A percentile compares a stretch with the other conserved stretches of the same genome.
These are phyloP conservation scores for Cairneyella variabilis DNA, from an alignment of 495 filamentous ascomycete genomes.

Conservation along the genomic window DNA sequence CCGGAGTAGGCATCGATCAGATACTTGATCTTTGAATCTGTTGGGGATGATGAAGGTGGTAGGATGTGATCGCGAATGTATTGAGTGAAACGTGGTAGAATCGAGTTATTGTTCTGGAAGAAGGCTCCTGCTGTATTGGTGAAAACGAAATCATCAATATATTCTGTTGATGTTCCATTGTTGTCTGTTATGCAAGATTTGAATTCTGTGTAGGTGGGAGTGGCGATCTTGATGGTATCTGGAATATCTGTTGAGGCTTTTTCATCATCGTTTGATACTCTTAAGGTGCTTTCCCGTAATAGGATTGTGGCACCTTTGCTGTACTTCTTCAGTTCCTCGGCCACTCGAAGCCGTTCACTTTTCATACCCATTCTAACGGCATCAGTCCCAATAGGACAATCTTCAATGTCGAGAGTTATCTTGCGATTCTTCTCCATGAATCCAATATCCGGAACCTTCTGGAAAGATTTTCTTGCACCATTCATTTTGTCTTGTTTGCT, in stretches of 20 bases:
- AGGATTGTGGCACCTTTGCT: conserved; percentile 81
- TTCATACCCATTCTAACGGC: conserved; percentile 72
- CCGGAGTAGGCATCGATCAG: conserved; percentile 97
- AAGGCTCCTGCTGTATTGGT: conserved; percentile 87
- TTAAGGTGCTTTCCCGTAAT: conserved; percentile 77
- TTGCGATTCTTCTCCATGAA: conserved; percentile 77
- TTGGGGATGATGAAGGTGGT: conserved; percentile 32
- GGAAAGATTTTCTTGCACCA: conserved; percentile 37
- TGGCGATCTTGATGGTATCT: conserved; percentile 28
- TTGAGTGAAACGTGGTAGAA: conserved; percentile 82
- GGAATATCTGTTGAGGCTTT: conserved; percentile 14
- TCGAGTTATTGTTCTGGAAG: conserved; percentile 99
- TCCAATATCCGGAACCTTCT: conserved; percentile 74
- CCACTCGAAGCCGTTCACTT: conserved; percentile 66
- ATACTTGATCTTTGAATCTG: conserved; percentile 58
- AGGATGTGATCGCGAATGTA: conserved; percentile 85
- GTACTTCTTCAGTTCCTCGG: conserved; percentile 65
- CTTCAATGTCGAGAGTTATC: conserved; percentile 85
- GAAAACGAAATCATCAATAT: conserved; percentile 81
- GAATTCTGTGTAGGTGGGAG: conserved; percentile 56
- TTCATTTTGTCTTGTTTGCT: conserved; percentile 35
- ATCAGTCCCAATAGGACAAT: conserved; percentile 92
- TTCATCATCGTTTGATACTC: conserved; percentile 50
- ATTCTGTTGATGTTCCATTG: conserved; percentile 78
- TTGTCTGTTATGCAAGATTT: conserved; percentile 85